Base-by-base conservation (phyloP, 768 basidiomycete species). In the Termitomyces titanicus region DNA sequence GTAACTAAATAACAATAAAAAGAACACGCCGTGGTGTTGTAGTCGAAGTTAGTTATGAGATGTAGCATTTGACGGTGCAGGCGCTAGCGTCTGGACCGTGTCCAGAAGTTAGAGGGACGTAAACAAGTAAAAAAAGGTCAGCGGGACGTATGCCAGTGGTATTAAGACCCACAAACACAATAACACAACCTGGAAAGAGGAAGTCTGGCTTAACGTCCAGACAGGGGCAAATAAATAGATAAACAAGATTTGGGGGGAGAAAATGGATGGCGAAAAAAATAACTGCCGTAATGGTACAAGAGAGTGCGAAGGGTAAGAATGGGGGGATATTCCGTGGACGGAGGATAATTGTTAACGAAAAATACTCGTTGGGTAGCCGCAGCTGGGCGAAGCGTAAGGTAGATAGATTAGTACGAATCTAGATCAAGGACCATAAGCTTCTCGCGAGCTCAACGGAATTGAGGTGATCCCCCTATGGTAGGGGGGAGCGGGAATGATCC, bases 401-500 rank as follows among this genome's bases (percentile, higher is more conserved):
- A 55, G 51, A 45, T 17, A 34, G 24, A 39, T 54, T 44, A 54
- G 33, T 40, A 53, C 34, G 56, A 34, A 18, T 45, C 37, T 53
- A 53, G 18, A 50, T n/a, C 48, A 53, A 48, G 40, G 43, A 55
- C 51, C 31, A 27, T 42, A 35, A 33, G 40, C 33, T 51, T 31
- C 42, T 42, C 27, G 25, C 33, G 18, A 24, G 44, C 33, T 55
- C 44, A 60, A 38, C 18, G 53, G 44, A 42, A 39, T 31, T 56
- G 34, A 52, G 57, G 47, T 51, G 35, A 25, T 40, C 46, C 38
- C 22, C 56, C 54, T 45, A 39, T 47, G 17, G 49, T 62, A 17
- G 77, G 77, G 22, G 78, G 76, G 13, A 74, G 63, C 6, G 76
- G 75, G 68, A 77, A 77, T 20, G 66, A 66, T 17, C 64, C 61